Evolutionary conservation across 192 early-diverging fungal species (phyloP), one percentile per base, ranked within the genome.

Genomic region (Gaertneriomyces sp.): DNA sequence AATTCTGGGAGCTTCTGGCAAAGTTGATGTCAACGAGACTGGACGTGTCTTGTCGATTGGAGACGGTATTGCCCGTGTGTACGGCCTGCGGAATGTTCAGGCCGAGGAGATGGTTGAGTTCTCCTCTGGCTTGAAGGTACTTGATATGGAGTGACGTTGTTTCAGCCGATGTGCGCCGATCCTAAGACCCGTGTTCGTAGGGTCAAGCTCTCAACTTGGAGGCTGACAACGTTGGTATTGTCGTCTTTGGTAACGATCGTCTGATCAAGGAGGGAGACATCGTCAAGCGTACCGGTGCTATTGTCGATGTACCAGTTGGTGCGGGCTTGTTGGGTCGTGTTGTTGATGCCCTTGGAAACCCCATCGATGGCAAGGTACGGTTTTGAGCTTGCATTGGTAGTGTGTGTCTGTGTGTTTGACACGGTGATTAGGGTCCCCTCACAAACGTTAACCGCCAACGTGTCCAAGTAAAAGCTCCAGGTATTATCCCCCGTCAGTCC

Each of bases 51-150:
- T 99, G 73, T 98, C 96, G 76, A 95, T 99, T 73, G 95, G 96
- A 90, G 96, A 99, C 81, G 96, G 96, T 95, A 98, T 99, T 85
- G 96, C 96, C 66, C 95, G 96, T 88, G 93, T 99, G 61, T 95
- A 95, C 67, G 97, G 94, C 59, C 86, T 98, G 80, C 95, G 92
- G 87, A 99, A 98, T 80, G 83, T 87, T 66, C 93, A 99, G 85
- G 92, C 95, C 72, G 95, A 99, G 81, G 96, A 99, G 86, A 96
- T 99, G 94, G 96, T 99, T 79, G 97, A 99, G 74, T 99, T 99
- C 87, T 96, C 94, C 73, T 95, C 93, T 79, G 97, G 97, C 78
- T 79, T 99, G 62, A 92, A 92, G 90, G 92, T 89, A 82, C 14
- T 56, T 50, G 12, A 16, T 14, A 42, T 33, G 38, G 40, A 14